These are phyloP conservation scores for Penicillium paneum DNA, from an alignment of 2,329 filamentous ascomycete genomes.

Conservation along the genomic window DNA sequence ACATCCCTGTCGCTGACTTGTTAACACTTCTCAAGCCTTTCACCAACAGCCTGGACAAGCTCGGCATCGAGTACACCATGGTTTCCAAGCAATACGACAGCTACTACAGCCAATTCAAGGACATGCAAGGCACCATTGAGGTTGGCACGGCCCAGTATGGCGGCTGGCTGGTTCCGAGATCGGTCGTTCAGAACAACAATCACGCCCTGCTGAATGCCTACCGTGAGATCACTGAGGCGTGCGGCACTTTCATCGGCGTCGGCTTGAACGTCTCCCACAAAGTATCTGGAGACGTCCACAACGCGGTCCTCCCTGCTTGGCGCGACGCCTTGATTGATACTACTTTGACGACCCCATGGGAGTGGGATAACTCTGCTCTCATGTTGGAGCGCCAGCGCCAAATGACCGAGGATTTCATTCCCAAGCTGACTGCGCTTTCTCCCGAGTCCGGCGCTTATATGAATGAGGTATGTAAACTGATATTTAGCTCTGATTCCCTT, in stretches of 20 bases:
- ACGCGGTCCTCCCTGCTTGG: conserved; percentile 45
- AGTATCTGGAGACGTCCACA: conserved; percentile 41
- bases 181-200: conserved; percentile 33
- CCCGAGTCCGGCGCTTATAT: conserved; percentile 31
- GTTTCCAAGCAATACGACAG: conserved; percentile 29
- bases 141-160: conserved; percentile 42
- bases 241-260: conserved; percentile 37
- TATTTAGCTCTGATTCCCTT: neutral
- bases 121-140: conserved; percentile 29
- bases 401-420: conserved; percentile 42
- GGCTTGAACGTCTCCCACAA: conserved; percentile 39
- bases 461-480: conserved; percentile 12
- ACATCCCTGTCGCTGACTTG: conserved; percentile 45
- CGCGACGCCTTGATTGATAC: conserved; percentile 43
- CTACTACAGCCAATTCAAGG: conserved; percentile 34
- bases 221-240: conserved; percentile 35
- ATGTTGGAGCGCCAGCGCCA: conserved; percentile 36
- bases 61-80: conserved; percentile 34
- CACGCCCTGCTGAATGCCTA: conserved; percentile 30
- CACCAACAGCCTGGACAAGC: conserved; percentile 36
- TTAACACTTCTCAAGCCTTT: conserved; percentile 49
- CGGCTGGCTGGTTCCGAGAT: conserved; percentile 36
- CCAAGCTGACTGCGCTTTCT: conserved; percentile 35
- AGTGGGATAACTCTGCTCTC: conserved; percentile 32
- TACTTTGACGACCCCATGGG: conserved; percentile 38